These are phyloP conservation scores for Daedaleopsis nitida DNA, from an alignment of 768 basidiomycete genomes.

Conservation along the genomic window DNA sequence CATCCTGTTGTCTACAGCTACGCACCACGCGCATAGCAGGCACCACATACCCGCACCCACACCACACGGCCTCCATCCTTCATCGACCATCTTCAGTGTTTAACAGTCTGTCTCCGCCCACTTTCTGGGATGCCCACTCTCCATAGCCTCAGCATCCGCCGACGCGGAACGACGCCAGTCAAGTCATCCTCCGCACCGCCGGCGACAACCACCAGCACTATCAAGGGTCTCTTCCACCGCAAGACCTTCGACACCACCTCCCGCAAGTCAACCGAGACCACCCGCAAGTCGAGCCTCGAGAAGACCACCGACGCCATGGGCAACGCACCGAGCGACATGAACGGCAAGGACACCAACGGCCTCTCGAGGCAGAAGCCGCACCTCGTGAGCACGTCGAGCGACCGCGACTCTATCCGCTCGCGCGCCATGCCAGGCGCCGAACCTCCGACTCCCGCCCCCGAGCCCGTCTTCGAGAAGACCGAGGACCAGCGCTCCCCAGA, in stretches of 20 bases:
- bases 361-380: slow-evolving; percentile 4
- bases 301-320: slow-evolving; percentile 12
- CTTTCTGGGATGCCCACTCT: slow-evolving; percentile 15
- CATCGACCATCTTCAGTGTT: not conserved
- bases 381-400: slow-evolving; percentile 4
- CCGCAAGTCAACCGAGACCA: not conserved
- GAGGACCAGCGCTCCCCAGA: not conserved
- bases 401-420: slow-evolving; percentile 9
- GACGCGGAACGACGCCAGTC: slow-evolving; percentile 11
- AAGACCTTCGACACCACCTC: not conserved
- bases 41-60: not conserved
- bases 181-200: slow-evolving; percentile 5
- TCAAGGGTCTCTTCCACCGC: slow-evolving; percentile 2
- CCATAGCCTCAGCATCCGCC: slow-evolving; percentile 18
- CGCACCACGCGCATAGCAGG: slow-evolving; percentile 11
- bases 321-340: slow-evolving; percentile 22
- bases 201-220: not conserved
- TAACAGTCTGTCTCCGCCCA: not conserved
- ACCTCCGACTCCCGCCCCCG: slow-evolving; percentile 9
- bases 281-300: not conserved
- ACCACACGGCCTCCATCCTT: slow-evolving; percentile 14
- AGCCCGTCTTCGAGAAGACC: not conserved
- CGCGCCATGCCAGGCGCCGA: slow-evolving; percentile 18
- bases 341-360: slow-evolving; percentile 1
- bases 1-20: not conserved